Base-by-base conservation (phyloP, 768 basidiomycete species). In the Hydnum rufescens region DNA sequence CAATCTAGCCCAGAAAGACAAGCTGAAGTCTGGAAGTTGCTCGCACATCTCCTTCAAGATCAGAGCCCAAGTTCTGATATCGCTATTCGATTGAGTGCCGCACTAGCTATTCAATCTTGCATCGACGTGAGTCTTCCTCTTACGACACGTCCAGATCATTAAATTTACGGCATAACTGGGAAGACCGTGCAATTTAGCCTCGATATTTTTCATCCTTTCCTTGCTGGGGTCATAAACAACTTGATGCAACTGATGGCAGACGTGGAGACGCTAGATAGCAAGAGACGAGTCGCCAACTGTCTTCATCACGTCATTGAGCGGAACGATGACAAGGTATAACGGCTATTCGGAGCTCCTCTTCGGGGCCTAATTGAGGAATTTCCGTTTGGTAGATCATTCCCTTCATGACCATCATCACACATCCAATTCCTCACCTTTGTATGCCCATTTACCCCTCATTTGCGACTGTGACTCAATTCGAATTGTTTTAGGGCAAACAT, bases 11-110 rank as follows among this genome's bases (percentile, higher is more conserved):
- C 72, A 13, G 70, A 76, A 1, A 74, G 75, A 44, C 76, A 80
- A 55, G 67, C 75, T 2, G 66, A 57, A 6, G 67, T 90, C 28
- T 96, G 89, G 87, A 74, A 85, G 56, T 72, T 89, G 29, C 70
- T 96, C 0, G 68, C 82, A 4, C 77, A 85, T 60, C 72, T 96
- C 23, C 63, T 96, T 48, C 70, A 71, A 55, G 79, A 83, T 56
- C 73, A 75, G 42, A 73, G 77, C 3, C 67, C 72, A 4, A 78
- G 83, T 5, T 78, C 82, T 2, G 88, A 93, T 60, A 68, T 74
- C 23, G 90, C 89, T 16, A 89, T 96, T 47, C 77, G 88, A 3
- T 68, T 96, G 32, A 88, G 87, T 1, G 81, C 90, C 25, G 82
- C 85, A 0, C 70, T 75, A 23, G 80, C 88, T 8, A 62, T 96